Conservation (phyloP, 2,329 filamentous ascomycete species). For the Pestalotiopsis sp. region DNA sequence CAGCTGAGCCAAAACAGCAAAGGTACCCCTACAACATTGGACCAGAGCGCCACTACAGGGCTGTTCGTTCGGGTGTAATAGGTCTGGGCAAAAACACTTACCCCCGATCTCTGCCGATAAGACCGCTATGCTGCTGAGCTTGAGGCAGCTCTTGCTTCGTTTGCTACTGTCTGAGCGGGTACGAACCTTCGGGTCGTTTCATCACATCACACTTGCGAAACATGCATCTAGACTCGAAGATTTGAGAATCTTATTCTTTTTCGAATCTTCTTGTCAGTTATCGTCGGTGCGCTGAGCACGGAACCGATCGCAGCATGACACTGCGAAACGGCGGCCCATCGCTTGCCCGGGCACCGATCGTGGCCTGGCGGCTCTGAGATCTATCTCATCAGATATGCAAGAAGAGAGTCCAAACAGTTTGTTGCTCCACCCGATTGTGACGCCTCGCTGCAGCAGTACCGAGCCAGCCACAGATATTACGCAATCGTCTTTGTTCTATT, state of each 20-base stretch:
- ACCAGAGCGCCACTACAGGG: neutral
- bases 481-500: neutral
- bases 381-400: too few relatives aligned
- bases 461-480: neutral
- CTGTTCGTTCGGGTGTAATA: neutral
- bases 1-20: neutral
- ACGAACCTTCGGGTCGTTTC: neutral
- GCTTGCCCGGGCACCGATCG: neutral
- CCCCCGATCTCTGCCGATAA: neutral
- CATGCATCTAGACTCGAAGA: neutral
- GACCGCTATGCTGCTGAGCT: neutral
- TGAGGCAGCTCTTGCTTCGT: neutral
- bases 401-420: too few relatives aligned
- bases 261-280: neutral
- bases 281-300: neutral
- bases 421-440: too few relatives aligned
- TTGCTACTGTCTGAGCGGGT: neutral
- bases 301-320: neutral
- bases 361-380: neutral
- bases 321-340: neutral
- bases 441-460: neutral
- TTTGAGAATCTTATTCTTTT: neutral
- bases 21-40: neutral
- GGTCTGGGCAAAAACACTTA: neutral
- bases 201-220: neutral